Base-by-base conservation (phyloP, 805 yeast species). In the Saturnispora mendoncae region DNA sequence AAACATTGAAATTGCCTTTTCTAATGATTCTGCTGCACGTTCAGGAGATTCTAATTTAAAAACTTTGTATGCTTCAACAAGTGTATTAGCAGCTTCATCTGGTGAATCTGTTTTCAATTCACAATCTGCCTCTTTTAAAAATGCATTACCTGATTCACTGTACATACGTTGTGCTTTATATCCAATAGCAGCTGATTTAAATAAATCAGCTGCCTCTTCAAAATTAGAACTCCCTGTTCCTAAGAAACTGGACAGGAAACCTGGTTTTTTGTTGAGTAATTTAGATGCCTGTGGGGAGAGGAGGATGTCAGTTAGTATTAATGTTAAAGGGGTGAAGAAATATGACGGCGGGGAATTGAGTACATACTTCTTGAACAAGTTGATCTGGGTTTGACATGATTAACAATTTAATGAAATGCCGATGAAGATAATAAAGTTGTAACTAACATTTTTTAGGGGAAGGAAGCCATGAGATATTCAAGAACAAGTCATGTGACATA, bases 181-280 rank as follows among this genome's bases (percentile, higher is more conserved):
- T 23, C 76, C 71, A 55, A 90, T 92, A n/a, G 94, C 99, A 2
- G 98, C 98, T 61, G 88, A 94, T 18, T 81, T 69, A 57, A 80
- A 90, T 23, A 85, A 64, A 49, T 92, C 98, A 3, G 88, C 80
- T 3, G 98, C 97, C 49, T 92, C 98, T 57, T 92, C 99, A 40
- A 67, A 74, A 46, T 84, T 72, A 47, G 73, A 70, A 3, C 78
- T 64, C 26, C 72, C 69, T 8, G 81, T 70, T 1, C 81, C 72
- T 4, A 90, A 82, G 40, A 86, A 72, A 46, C 76, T 72, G 50
- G 88, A 74, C 14, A 58, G 33, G 46, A 83, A 71, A 4, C 95
- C 94, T 24, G 78, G 67, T 34, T 80, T 73, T 15, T 85, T 81
- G 52, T 74, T 74, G 44, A 76, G 72, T 54, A 78, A 77, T 64